Base-by-base conservation (phyloP, 2,329 filamentous ascomycete species). In the Colletotrichum destructivum region DNA sequence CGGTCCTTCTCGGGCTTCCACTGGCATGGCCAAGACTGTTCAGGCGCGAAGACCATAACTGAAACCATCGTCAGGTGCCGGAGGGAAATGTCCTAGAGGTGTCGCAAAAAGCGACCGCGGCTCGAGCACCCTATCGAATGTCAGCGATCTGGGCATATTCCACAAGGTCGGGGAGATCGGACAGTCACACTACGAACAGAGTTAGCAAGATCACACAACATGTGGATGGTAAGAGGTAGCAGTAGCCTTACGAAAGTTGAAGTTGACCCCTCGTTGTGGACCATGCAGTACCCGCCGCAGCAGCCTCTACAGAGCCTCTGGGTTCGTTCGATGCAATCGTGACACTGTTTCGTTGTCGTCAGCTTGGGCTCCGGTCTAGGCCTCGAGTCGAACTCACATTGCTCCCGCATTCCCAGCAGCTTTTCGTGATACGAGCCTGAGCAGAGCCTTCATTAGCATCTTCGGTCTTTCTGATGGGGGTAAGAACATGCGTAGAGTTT, bases 321-420 rank as follows among this genome's bases (percentile, higher is more conserved):
- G 35, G 91, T 94, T 54, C 87, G 82, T 35, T 88, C 84, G 77
- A 94, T 94, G 82, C 95, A 98, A 49, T 89, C 87, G 62, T 89
- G 88, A 79, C 95, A 98, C 91, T 95, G 74, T 3, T 52, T 51
- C 15, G 31, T 49, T 64, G 42, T 35, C 66, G 56, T 73, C 51
- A 74, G 51, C n/a, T 69, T 21, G 21, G 60, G 4, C 42, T 2
- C 8, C 4, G 35, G 54, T 13, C 38, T 40, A 26, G 42, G 8
- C 9, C 8, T 47, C 3, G 5, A 18, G 80, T 47, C 2, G 5
- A 18, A 80, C 90, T 84, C 83, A 94, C 93, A 72, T 93, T 96
- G 73, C 89, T 89, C 62, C 94, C 94, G 80, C 95, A 98, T 81
- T 95, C 94, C 88, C 94, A 96, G 84, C 95, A 98, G 77, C 94